phyloP scores from a whole-genome alignment of 129 eudicot species.

The Flaveria ramosissima region DNA sequence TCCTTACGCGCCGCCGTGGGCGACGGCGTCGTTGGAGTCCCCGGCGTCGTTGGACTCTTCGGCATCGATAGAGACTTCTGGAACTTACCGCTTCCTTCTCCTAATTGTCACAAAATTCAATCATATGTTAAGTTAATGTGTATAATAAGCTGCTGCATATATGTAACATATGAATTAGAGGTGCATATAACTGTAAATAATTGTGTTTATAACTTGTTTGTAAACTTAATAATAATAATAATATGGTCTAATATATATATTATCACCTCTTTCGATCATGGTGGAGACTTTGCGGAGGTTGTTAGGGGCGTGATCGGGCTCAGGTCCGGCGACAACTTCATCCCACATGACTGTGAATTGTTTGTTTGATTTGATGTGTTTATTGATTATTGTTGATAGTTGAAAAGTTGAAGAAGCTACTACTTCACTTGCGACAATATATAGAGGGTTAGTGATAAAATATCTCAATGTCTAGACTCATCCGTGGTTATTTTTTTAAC shows the following conservation, averaged over 20 bases:
- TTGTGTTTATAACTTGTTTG: no score
- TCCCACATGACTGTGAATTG: conserved; percentile 56
- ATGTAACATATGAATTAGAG: no score
- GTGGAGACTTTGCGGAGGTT: conserved; percentile 58
- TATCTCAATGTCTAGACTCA: conserved; percentile 42
- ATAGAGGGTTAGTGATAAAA: conserved; percentile 40
- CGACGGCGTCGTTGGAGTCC: conserved; percentile 58
- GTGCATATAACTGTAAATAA: no score
- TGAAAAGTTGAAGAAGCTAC: conserved; percentile 6
- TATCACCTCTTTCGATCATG: conserved; percentile 41
- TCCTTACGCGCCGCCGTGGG: conserved; percentile 68
- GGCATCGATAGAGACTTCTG: conserved; percentile 66
- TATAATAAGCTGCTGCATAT: no score
- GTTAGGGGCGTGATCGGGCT: conserved; percentile 71
- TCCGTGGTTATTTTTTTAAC: conserved; percentile 32
- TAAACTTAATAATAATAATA: no score
- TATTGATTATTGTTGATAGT: no score
- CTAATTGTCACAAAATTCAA: conserved; percentile 11
- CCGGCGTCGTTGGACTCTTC: conserved; percentile 54
- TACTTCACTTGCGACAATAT: background rate
- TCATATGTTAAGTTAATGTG: no score
- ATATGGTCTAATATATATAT: background rate
- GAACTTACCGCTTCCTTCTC: conserved; percentile 49
- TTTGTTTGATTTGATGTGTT: background rate
- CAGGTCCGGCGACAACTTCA: conserved; percentile 88